Base-by-base conservation (phyloP, 208 protist species). In the Crithidia thermophila region DNA sequence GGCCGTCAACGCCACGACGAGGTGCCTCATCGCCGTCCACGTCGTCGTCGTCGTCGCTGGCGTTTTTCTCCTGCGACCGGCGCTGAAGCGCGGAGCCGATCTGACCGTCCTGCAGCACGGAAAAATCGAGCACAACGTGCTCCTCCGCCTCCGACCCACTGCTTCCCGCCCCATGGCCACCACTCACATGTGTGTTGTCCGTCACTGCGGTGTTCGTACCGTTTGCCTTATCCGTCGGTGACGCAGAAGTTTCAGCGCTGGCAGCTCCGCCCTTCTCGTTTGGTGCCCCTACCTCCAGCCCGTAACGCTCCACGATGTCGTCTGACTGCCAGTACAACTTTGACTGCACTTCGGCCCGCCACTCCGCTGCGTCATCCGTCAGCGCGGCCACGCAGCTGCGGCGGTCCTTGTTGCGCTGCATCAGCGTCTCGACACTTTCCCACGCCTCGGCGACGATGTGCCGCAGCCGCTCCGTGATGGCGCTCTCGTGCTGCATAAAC, bases 261-360 rank as follows among this genome's bases (percentile, higher is more conserved):
- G n/a, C n/a, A n/a, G n/a, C n/a, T n/a, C n/a, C n/a, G n/a, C n/a
- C n/a, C n/a, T n/a, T 14, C 18, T 25, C 16, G 50, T n/a, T 40
- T 2, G 23, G 55, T 46, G 25, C 55, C 1, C 55, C 55, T 21
- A 85, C 75, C 20, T 84, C 79, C 11, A 94, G 55, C 13, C 74
- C 50, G 40, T 84, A 94, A 36, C 76, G 77, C 47, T 34, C 36
- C 5, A 75, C 72, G 13, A 87, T 79, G 49, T 70, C 77, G 4
- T 81, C 63, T 0, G 67, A 47, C 1, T 79, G 81, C 89, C 89
- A 94, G 75, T 86, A 94, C n/a, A 60, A 36, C 49, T 63, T 77
- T 14, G 53, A 30, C 8, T 65, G 47, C 28, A 88, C 53, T 31
- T 58, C 39, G 9, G 0, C 55, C 4, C 85, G 49, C 45, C 57